phyloP scores from a whole-genome alignment of 2,329 filamentous ascomycete species.

The Colletotrichum salicis region DNA sequence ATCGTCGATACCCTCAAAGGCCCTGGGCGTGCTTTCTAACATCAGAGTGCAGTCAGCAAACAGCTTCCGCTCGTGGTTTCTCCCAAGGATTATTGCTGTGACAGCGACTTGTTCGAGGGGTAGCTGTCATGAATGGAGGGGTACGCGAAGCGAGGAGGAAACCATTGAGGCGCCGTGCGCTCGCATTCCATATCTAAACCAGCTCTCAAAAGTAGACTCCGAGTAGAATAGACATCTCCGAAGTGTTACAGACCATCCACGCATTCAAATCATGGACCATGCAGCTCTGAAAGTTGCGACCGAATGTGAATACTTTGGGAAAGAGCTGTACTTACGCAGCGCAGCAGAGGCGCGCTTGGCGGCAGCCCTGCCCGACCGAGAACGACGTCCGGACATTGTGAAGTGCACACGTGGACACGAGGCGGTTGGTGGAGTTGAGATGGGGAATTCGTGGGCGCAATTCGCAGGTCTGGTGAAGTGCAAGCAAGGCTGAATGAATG shows the following conservation, averaged over 20 bases:
- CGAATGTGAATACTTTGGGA: neutral
- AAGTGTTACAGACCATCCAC: constrained; percentile 40
- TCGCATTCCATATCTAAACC: too few species aligned
- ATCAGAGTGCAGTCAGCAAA: neutral
- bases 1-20: constrained; percentile 51
- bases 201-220: too few species aligned
- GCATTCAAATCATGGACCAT: neutral
- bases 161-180: neutral
- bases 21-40: constrained; percentile 55
- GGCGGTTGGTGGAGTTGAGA: neutral
- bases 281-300: neutral
- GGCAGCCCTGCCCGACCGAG: constrained; percentile 63
- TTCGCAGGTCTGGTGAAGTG: neutral
- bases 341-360: constrained; percentile 64
- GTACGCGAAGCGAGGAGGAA: neutral
- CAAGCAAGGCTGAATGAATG: constrained; percentile 31
- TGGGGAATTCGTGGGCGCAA: neutral
- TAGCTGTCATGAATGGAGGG: constrained; percentile 1
- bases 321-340: constrained; percentile 54
- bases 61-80: neutral
- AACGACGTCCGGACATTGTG: constrained; percentile 31
- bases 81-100: too few species aligned
- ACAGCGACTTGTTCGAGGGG: neutral
- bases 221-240: neutral
- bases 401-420: neutral